A percentile compares a stretch with the other conserved stretches of the same genome.
Conservation (phyloP, 2,329 filamentous ascomycete genomes). For the Dactylellina sp. region DNA sequence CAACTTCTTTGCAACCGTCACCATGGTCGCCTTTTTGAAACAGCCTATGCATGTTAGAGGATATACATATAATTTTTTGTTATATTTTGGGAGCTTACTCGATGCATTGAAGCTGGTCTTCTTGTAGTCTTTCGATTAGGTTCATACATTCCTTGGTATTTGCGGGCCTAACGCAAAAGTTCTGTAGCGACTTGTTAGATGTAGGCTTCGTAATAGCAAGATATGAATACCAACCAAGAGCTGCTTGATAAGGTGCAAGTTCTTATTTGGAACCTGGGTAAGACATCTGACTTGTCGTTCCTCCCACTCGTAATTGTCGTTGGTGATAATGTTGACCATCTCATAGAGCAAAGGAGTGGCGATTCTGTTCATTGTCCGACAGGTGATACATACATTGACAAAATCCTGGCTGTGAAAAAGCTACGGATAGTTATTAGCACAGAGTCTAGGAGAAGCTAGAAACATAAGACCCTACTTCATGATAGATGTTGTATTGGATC, state of each 20-base stretch:
- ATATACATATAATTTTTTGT: too few relatives aligned
- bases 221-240: slow-evolving; percentile 21
- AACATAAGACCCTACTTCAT: slow-evolving; percentile 14
- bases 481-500: slow-evolving; percentile 55
- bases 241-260: slow-evolving; percentile 37
- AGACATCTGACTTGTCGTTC: slow-evolving; percentile 45
- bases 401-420: slow-evolving; percentile 54
- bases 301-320: slow-evolving; percentile 51
- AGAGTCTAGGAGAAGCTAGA: too few relatives aligned
- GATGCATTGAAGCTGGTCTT: slow-evolving; percentile 51
- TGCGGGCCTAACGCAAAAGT: slow-evolving; percentile 42
- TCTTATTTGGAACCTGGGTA: slow-evolving; percentile 33
- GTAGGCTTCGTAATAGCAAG: not conserved
- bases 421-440: too few relatives aligned
- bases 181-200: slow-evolving; percentile 10
- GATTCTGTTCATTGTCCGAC: slow-evolving; percentile 49
- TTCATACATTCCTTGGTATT: slow-evolving; percentile 51
- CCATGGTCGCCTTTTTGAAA: slow-evolving; percentile 42
- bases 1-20: slow-evolving; percentile 48
- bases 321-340: slow-evolving; percentile 54
- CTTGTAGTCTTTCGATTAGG: slow-evolving; percentile 29
- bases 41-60: too few relatives aligned
- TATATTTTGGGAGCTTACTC: too few relatives aligned
- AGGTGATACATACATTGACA: slow-evolving; percentile 54
- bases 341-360: slow-evolving; percentile 51